A percentile compares a stretch with the other conserved stretches of the same genome.
Evolutionary conservation across 176 grass and related monocot genomes (phyloP).

Genomic region (Elymus sibiricus): DNA sequence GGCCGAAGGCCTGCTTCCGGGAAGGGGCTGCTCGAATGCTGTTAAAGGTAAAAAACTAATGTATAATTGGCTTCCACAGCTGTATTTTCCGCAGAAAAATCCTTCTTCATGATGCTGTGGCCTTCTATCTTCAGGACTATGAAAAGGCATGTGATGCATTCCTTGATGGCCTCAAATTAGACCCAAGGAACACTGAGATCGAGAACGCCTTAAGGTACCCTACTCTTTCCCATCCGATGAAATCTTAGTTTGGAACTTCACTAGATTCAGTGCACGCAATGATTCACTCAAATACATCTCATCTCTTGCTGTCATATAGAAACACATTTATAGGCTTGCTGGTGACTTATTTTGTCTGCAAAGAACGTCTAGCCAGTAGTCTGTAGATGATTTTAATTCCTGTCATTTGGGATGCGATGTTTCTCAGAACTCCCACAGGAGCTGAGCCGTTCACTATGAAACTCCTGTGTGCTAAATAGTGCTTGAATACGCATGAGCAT

Average conservation of each 20-base stretch:
- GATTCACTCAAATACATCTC: neutral
- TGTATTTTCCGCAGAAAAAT: neutral
- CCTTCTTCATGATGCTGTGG: neutral
- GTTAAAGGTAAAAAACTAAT: constrained; percentile 19
- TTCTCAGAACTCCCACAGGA: neutral
- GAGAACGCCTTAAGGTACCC: constrained; percentile 22
- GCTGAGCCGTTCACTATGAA: neutral
- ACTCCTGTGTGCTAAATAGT: neutral
- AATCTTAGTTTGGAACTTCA: neutral
- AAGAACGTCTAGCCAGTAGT: neutral
- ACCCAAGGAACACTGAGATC: constrained; percentile 22
- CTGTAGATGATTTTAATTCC: neutral
- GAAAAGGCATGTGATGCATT: constrained; percentile 34
- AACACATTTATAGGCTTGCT: neutral
- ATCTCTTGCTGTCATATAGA: neutral
- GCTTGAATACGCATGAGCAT: neutral
- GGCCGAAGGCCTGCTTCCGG: constrained; percentile 43
- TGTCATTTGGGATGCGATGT: neutral
- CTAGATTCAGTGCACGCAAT: neutral
- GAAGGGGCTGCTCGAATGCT: constrained; percentile 44
- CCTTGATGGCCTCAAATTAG: constrained; percentile 40
- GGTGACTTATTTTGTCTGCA: neutral
- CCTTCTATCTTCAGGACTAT: constrained; percentile 33
- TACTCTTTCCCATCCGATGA: neutral
- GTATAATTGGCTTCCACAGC: neutral